Evolutionary conservation across 306 rosid genomes (phyloP).

Genomic region (Rubus idaeus): DNA sequence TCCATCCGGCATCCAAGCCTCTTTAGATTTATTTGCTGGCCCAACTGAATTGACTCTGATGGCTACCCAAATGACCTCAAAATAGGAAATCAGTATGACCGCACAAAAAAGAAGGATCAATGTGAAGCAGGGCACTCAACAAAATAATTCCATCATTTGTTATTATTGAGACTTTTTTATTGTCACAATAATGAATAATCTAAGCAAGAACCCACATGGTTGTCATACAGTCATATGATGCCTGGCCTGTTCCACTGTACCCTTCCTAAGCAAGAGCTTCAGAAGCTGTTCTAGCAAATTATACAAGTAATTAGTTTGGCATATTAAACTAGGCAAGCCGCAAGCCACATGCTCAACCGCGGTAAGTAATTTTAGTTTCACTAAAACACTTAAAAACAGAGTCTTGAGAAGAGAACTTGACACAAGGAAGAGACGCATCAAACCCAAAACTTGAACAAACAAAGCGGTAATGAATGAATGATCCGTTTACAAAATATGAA

Average conservation of each 20-base stretch:
- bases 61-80: background rate
- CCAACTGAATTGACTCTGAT: background rate
- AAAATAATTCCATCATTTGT: too few relatives aligned
- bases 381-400: background rate
- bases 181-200: too few relatives aligned
- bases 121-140: background rate
- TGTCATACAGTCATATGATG: background rate
- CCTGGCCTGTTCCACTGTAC: background rate
- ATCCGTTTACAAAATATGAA: background rate
- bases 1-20: too few relatives aligned
- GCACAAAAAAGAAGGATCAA: background rate
- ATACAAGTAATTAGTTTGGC: too few relatives aligned
- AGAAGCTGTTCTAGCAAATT: background rate
- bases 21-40: too few relatives aligned
- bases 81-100: background rate
- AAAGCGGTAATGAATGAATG: background rate
- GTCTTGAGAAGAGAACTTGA: background rate
- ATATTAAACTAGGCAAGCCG: background rate
- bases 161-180: too few relatives aligned
- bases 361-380: too few relatives aligned
- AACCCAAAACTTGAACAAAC: background rate
- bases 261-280: background rate
- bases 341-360: background rate
- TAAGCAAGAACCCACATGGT: background rate
- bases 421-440: constrained; percentile 30